Base-by-base conservation (phyloP, 169 alveolate species). In the Sarcocystis neurona region DNA sequence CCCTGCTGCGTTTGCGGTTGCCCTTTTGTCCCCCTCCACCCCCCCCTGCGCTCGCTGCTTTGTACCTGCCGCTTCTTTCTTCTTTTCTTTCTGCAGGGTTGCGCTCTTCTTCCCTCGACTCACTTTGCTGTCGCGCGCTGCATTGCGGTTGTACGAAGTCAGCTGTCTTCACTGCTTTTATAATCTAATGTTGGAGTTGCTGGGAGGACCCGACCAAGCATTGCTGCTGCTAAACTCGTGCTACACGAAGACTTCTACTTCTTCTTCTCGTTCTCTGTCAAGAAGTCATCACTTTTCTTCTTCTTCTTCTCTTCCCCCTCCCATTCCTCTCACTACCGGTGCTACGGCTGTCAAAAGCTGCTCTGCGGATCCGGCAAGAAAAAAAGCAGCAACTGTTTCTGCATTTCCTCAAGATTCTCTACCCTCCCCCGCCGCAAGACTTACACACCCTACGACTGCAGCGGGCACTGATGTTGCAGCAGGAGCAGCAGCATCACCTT, bases 141-240 rank as follows among this genome's bases (percentile, higher is more conserved):
- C 41, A 2, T 32, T 72, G n/a, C 82, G 41, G 12, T 32, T 72
- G 41, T 72, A 72, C 32, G 82, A 72, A 32, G 82, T 72, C 37
- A 56, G 56, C 5, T 72, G 82, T 72, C 82, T 72, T 18, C 82
- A 72, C 34, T 72, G 82, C 58, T 72, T 72, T 23, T 72, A 56
- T 48, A 56, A 47, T 2, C 82, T 72, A 8, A 37, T 72, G 47
- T 32, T 72, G 20, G 82, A 72, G 18, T 23, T 72, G 30, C 82
- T 72, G 34, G 82, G 82, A 2, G 82, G 82, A 0, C 82, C 82
- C 6, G 82, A 72, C 56, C 15, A 56, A n/a, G 82, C 82, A 30
- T 1, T 72, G 3, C 53, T 41, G 39, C 39, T 72, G 39, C 23
- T 72, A 23, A 72, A 72, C 27, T 37, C 82, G 34, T 72, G 30